A percentile compares a stretch with the other conserved stretches of the same genome.
phyloP scores from a whole-genome alignment of 306 rosid species.

The Argentina anserina region DNA sequence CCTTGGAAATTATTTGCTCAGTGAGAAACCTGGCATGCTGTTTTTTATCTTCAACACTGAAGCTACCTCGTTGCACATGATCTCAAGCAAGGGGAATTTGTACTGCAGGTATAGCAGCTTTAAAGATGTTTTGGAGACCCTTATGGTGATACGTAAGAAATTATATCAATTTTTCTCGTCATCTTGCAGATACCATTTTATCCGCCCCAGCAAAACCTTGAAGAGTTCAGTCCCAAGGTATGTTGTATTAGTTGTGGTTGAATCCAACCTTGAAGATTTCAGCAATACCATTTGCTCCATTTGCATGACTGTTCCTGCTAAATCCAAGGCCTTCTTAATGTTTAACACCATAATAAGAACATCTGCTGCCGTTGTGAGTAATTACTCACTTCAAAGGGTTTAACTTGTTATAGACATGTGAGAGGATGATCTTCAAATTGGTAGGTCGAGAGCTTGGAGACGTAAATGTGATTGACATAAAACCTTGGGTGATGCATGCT shows the following conservation, averaged over 20 bases:
- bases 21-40: constrained; percentile 91
- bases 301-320: not conserved
- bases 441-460: constrained; percentile 76
- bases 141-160: constrained; percentile 18
- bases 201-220: constrained; percentile 88
- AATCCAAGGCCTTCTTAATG: not conserved
- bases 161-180: constrained; percentile 20
- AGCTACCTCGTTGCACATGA: constrained; percentile 93
- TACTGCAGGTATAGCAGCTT: constrained; percentile 69
- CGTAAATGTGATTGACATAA: constrained; percentile 67
- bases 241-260: constrained; percentile 20
- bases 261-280: no score
- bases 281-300: not conserved
- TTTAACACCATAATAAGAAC: not conserved
- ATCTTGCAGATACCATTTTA: constrained; percentile 78
- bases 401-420: constrained; percentile 57
- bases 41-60: constrained; percentile 84
- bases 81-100: constrained; percentile 91
- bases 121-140: constrained; percentile 1
- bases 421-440: constrained; percentile 67
- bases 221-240: constrained; percentile 75
- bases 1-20: constrained; percentile 83
- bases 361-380: not conserved
- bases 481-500: constrained; percentile 97
- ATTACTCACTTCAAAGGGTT: constrained; percentile 23